Conservation (phyloP, 2,329 filamentous ascomycete genomes). For the Aspergillus sp. region DNA sequence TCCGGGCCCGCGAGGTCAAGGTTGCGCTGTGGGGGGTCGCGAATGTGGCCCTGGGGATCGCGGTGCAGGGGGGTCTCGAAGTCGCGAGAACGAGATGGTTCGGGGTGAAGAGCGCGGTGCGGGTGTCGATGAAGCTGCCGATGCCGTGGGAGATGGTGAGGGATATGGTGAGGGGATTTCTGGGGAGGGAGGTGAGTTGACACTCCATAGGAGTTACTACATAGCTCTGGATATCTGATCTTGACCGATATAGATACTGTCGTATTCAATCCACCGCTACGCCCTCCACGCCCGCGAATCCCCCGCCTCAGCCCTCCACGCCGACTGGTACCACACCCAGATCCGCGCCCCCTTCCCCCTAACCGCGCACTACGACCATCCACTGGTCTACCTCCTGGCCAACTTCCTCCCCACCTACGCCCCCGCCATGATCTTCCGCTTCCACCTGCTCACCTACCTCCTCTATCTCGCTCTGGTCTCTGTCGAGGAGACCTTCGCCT, state of each 20-base stretch:
- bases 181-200: slow-evolving; percentile 50
- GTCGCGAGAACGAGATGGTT: slow-evolving; percentile 45
- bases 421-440: slow-evolving; percentile 48
- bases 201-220: no score
- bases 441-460: slow-evolving; percentile 53
- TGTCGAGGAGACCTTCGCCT: slow-evolving; percentile 52
- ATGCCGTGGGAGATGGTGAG: slow-evolving; percentile 53
- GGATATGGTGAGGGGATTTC: slow-evolving; percentile 44
- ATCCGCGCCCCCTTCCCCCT: slow-evolving; percentile 47
- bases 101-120: slow-evolving; percentile 45
- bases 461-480: slow-evolving; percentile 46
- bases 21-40: slow-evolving; percentile 45
- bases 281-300: slow-evolving; percentile 52
- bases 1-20: slow-evolving; percentile 36
- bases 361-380: slow-evolving; percentile 53
- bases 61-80: slow-evolving; percentile 49
- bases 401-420: slow-evolving; percentile 49
- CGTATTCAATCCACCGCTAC: slow-evolving; percentile 64
- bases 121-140: slow-evolving; percentile 50
- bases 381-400: slow-evolving; percentile 44
- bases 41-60: slow-evolving; percentile 47
- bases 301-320: slow-evolving; percentile 47
- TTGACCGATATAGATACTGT: not conserved
- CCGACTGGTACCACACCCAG: slow-evolving; percentile 48
- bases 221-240: no score